Base-by-base conservation (phyloP, 345 rosid species). In the Hibiscus tridactylites region DNA sequence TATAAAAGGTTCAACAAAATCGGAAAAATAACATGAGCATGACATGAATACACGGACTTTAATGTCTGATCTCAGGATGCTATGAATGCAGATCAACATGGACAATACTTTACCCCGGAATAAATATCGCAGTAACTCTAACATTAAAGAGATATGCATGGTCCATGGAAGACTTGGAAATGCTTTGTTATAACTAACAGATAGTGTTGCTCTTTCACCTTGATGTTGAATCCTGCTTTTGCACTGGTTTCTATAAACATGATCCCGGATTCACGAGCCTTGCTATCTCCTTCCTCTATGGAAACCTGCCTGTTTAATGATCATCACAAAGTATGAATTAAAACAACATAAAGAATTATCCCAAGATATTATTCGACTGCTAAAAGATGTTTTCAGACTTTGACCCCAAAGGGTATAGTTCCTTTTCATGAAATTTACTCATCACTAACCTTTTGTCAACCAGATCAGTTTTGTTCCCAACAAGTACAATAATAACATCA, bases 191-290 rank as follows among this genome's bases (percentile, higher is more conserved):
- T 9, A 35, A 63, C 49, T 37, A 63, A 9, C 28, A 63, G 42
- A 62, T n/a, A n/a, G 28, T 16, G 47, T 63, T 37, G 3, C 19
- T 29, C 31, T 58, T 19, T 71, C 68, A 90, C 98, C 92, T 93
- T 91, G 78, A 93, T 91, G 73, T 91, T 88, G 77, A 93, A 93
- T 75, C 96, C 98, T 63, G 96, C 97, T 79, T 93, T 91, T 46
- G 98, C 98, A 74, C 98, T 93, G 7, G 98, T 93, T 78, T 93
- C 96, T 50, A 93, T 86, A 78, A 91, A 93, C 89, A 93, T 91
- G 17, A 93, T 88, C 61, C 96, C 97, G 70, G 71, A 76, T 71
- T 93, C 98, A 35, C 86, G 85, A 75, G 96, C 87, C 81, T 89
- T 93, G 81, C 78, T 83, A 70, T 91, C 97, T 57, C 98, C 98